phyloP scores from a whole-genome alignment of 371 early-diverging fungal genomes.

The Circinella minor region DNA sequence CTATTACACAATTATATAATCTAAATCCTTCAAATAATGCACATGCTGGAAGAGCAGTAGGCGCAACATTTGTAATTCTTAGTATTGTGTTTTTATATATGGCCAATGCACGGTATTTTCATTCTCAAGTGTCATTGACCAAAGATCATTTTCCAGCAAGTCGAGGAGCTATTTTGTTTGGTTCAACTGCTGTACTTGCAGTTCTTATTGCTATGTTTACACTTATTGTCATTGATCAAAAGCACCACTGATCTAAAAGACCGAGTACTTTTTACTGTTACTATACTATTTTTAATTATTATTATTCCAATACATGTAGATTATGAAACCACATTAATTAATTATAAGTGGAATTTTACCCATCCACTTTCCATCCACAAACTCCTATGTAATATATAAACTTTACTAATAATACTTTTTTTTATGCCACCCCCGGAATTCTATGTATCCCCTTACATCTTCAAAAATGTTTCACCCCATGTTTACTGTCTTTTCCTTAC shows the following conservation, averaged over 20 bases:
- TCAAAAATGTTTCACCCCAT: too few relatives aligned
- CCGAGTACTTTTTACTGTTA: too few relatives aligned
- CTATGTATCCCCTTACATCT: too few relatives aligned
- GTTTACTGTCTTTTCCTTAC: too few relatives aligned
- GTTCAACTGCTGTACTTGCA: slow-evolving; percentile 48
- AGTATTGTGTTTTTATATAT: slow-evolving; percentile 71
- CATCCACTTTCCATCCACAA: too few relatives aligned
- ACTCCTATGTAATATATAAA: too few relatives aligned
- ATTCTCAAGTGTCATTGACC: slow-evolving; percentile 69
- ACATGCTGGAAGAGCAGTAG: slow-evolving; percentile 50
- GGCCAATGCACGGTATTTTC: slow-evolving; percentile 76
- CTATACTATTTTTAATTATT: too few relatives aligned
- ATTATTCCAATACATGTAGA: too few relatives aligned
- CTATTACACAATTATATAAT: slow-evolving; percentile 76
- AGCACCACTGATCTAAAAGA: background rate
- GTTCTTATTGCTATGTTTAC: slow-evolving; percentile 55
- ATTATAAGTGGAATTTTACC: too few relatives aligned
- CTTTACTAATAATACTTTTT: too few relatives aligned
- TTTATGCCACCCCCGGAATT: too few relatives aligned
- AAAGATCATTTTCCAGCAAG: slow-evolving; percentile 76
- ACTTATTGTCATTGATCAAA: slow-evolving; percentile 21
- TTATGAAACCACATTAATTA: too few relatives aligned
- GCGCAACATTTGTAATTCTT: slow-evolving; percentile 65
- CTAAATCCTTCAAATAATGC: slow-evolving; percentile 26
- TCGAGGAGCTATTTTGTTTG: slow-evolving; percentile 64